Conservation (phyloP, 169 alveolate genomes). For the Cryptosporidium meleagridis region DNA sequence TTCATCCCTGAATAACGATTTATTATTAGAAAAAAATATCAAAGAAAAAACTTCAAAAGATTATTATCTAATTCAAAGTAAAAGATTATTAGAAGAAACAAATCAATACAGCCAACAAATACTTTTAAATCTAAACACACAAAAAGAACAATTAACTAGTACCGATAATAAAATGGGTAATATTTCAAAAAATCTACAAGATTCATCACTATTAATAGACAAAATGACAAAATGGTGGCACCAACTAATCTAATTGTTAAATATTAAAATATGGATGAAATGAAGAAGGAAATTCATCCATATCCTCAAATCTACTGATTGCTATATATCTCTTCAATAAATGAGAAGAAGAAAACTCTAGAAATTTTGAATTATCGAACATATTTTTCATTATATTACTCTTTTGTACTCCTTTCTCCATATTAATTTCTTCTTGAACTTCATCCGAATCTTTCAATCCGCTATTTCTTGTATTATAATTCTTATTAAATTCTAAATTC, state of each 20-base stretch:
- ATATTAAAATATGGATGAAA: constrained; percentile 52
- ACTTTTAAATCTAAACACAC: constrained; percentile 45
- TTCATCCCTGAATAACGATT: background rate
- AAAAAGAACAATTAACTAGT: constrained; percentile 41
- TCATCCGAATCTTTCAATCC: background rate
- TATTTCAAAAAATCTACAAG: constrained; percentile 29
- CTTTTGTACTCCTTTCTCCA: background rate
- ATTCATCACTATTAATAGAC: constrained; percentile 46
- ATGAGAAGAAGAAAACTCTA: background rate
- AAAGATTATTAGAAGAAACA: constrained; percentile 61
- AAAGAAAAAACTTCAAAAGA: background rate
- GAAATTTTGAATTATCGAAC: background rate
- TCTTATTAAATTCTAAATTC: background rate
- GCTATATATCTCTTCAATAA: background rate
- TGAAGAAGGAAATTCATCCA: constrained; percentile 27
- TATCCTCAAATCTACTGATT: constrained; percentile 1
- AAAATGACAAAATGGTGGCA: constrained; percentile 74
- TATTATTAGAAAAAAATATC: background rate
- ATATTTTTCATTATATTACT: background rate
- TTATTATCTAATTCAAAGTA: constrained; percentile 23
- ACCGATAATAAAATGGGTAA: background rate
- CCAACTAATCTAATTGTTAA: background rate
- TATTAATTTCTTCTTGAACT: too few species aligned
- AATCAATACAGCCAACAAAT: constrained; percentile 65
- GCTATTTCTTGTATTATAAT: background rate